Conservation (phyloP, 306 rosid genomes). For the Rubus parviflorus region DNA sequence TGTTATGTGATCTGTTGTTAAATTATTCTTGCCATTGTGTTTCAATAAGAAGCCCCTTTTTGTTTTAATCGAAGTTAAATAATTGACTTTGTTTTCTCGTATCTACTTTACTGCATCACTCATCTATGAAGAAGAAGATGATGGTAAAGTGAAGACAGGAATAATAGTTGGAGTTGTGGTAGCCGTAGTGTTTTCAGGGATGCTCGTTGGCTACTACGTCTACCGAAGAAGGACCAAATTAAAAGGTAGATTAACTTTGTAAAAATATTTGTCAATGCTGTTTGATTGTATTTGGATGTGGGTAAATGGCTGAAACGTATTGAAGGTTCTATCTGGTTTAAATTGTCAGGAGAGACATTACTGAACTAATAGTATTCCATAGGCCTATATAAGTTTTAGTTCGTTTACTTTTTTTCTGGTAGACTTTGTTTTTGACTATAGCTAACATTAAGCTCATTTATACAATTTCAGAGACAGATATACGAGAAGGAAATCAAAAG, state of each 20-base stretch:
- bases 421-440: not conserved
- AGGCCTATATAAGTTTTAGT: not conserved
- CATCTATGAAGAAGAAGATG: not conserved
- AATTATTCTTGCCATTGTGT: not conserved
- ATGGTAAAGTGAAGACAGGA: not conserved
- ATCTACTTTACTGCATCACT: not conserved
- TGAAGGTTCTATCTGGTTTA: no score
- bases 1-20: not conserved
- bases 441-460: not conserved
- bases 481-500: not conserved
- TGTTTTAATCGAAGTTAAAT: no score
- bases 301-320: no score
- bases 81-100: not conserved
- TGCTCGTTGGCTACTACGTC: conserved; percentile 18
- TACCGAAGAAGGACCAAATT: conserved; percentile 16
- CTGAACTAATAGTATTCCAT: no score
- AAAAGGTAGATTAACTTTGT: conserved; percentile 15
- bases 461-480: not conserved
- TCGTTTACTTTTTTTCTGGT: not conserved
- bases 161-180: conserved; percentile 7
- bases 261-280: not conserved
- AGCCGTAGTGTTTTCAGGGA: conserved; percentile 15
- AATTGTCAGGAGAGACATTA: no score
- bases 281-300: not conserved
- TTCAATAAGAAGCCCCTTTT: not conserved